Evolutionary conservation across 768 basidiomycete genomes (phyloP), one percentile per base, ranked within the genome.

Genomic region (Phlebiopsis gigantea): DNA sequence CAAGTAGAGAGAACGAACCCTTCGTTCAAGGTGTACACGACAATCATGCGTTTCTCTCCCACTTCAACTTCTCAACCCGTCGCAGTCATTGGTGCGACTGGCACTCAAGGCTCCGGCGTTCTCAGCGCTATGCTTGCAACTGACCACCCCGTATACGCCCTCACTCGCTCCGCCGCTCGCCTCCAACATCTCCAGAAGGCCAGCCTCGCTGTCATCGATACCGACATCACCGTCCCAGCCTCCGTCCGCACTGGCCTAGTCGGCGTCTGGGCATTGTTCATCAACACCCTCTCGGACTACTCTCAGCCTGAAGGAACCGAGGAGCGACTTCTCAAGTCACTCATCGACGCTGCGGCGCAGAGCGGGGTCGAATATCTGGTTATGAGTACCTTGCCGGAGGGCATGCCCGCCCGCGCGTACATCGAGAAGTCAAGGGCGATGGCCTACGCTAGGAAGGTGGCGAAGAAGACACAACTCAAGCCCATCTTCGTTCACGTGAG

Each of bases 301-400:
- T 39, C 63, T 4, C 24, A 62, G n/a, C 61, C 64, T 0, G 45
- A 24, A n/a, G 61, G 43, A 43, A 41, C 30, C n/a, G 57, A 57
- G 43, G 57, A 46, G 25, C 25, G 26, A 25, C 41, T 47, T 31
- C 24, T 49, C 1, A 51, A 34, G 25, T 15, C 2, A 8, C 49
- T 57, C 25, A 34, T 57, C 46, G 47, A 50, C 42, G 46, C 56
- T 31, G 56, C 56, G 12, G 48, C 19, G 1, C 4, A 49, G 25
- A 19, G 39, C 25, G 56, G 46, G 15, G 56, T 57, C 10, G n/a
- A 50, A 28, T 49, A 34, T 14, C 47, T 57, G 5, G 42, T 49
- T 10, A 19, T 57, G 9, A 57, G 56, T 28, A 19, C 46, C 24
- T 25, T 57, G 47, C 56, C 56, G 7, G 25, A 6, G 9, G 47